phyloP scores from a whole-genome alignment of 2,329 filamentous ascomycete genomes.

The Juglanconis juglandina region DNA sequence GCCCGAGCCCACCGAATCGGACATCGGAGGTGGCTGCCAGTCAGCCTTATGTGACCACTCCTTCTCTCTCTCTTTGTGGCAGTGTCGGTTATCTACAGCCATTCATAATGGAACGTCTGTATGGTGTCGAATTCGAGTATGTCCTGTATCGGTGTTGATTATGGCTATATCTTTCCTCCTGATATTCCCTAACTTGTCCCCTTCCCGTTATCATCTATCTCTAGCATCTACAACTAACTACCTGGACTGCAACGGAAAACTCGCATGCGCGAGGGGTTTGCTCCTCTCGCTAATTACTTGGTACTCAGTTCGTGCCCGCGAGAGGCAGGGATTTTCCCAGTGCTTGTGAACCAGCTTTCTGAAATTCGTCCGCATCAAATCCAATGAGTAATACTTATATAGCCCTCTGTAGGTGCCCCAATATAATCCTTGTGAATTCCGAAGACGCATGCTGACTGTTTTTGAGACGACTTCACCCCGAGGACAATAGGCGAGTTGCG shows the following conservation, averaged over 20 bases:
- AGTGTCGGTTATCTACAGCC: not conserved
- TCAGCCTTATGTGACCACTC: not conserved
- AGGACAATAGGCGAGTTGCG: not conserved
- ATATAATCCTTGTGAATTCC: not conserved
- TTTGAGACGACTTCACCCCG: not conserved
- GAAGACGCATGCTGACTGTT: not conserved
- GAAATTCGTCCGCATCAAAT: not conserved
- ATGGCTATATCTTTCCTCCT: not conserved
- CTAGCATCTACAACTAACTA: not conserved
- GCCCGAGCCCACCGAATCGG: not conserved
- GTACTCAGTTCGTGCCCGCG: not conserved
- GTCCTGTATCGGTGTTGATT: slow-evolving; percentile 2
- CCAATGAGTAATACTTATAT: not conserved
- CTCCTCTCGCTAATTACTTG: not conserved
- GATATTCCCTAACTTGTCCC: not conserved
- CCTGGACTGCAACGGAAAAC: not conserved
- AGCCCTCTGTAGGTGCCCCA: not conserved
- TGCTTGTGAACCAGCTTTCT: not conserved
- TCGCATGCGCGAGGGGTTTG: not conserved
- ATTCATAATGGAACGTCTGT: not conserved
- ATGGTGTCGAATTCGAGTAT: not conserved
- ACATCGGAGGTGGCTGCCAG: not conserved
- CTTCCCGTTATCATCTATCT: not conserved
- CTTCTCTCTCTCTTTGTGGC: not conserved
- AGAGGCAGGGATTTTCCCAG: not conserved